Conservation (phyloP, 768 basidiomycete genomes). For the Hypholoma fasciculare region DNA sequence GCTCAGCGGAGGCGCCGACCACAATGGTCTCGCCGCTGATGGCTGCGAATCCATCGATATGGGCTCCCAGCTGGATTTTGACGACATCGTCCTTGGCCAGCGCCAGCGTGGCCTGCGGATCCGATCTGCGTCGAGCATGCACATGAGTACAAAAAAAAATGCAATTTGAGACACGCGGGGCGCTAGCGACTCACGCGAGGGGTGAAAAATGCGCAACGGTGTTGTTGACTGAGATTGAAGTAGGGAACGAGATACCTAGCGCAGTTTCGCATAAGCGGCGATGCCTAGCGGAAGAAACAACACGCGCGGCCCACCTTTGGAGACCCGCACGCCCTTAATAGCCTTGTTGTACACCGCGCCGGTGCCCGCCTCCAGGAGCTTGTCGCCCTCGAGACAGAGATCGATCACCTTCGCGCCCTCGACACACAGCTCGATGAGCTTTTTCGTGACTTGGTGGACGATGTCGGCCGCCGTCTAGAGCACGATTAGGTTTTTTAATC, state of each 20-base stretch:
- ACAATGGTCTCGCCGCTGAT: constrained; percentile 93
- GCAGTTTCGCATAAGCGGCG: background rate
- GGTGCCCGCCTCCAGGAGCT: constrained; percentile 85
- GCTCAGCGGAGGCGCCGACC: constrained; percentile 71
- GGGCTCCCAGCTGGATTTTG: constrained; percentile 94
- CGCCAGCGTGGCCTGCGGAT: constrained; percentile 64
- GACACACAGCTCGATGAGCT: constrained; percentile 71
- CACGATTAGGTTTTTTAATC: constrained; percentile 24
- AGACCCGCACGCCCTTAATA: constrained; percentile 84
- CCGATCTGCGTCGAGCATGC: constrained; percentile 54
- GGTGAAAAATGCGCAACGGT: constrained; percentile 95
- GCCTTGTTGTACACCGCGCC: constrained; percentile 87
- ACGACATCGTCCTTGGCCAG: constrained; percentile 90
- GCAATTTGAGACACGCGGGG: constrained; percentile 2
- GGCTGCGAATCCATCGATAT: constrained; percentile 96
- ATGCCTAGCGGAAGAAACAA: background rate
- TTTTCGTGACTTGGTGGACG: constrained; percentile 80
- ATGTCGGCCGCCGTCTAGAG: constrained; percentile 87
- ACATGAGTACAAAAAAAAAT: constrained; percentile 4
- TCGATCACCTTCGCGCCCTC: constrained; percentile 90
- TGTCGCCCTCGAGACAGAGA: constrained; percentile 92
- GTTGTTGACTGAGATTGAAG: constrained; percentile 93
- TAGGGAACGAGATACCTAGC: constrained; percentile 91
- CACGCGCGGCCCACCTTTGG: constrained; percentile 64
- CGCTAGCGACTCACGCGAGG: constrained; percentile 63